phyloP scores from a whole-genome alignment of 2,329 filamentous ascomycete genomes.

The Calonectria henricotiae region DNA sequence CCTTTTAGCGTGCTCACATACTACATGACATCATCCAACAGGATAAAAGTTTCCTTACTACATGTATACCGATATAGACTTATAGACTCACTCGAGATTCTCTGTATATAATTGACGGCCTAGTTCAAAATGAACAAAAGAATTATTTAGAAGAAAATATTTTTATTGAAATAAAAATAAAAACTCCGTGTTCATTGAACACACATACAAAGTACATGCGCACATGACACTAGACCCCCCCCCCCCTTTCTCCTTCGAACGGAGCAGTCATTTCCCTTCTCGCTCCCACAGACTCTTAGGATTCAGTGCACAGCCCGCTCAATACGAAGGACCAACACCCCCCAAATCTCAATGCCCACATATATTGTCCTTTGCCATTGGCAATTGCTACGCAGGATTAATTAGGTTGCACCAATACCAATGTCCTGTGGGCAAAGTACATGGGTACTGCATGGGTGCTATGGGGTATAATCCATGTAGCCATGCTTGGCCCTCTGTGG shows the following conservation, averaged over 20 bases:
- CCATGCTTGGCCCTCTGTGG: neutral
- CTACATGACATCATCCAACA: conserved; percentile 10
- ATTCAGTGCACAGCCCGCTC: neutral
- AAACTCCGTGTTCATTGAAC: no score
- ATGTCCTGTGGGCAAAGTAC: neutral
- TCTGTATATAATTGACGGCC: conserved; percentile 15
- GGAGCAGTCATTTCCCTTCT: neutral
- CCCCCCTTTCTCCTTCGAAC: neutral
- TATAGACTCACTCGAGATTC: neutral
- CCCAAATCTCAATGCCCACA: neutral
- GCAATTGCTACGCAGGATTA: neutral
- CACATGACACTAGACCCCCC: neutral
- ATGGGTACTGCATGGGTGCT: neutral
- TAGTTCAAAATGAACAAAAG: neutral
- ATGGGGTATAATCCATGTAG: neutral
- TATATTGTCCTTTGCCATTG: neutral
- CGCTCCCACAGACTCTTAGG: neutral
- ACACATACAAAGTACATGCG: no score
- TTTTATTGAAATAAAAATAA: no score
- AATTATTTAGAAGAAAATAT: no score
- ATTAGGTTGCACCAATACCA: conserved; percentile 14
- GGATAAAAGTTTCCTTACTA: conserved; percentile 7
- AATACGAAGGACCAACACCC: conserved; percentile 6
- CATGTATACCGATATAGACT: conserved; percentile 1
- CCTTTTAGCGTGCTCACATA: neutral